Percentiles rank a stretch among this genome's conserved stretches.
These are phyloP conservation scores for Plasmodium adleri DNA, from an alignment of 169 alveolate species.

Conservation along the genomic window DNA sequence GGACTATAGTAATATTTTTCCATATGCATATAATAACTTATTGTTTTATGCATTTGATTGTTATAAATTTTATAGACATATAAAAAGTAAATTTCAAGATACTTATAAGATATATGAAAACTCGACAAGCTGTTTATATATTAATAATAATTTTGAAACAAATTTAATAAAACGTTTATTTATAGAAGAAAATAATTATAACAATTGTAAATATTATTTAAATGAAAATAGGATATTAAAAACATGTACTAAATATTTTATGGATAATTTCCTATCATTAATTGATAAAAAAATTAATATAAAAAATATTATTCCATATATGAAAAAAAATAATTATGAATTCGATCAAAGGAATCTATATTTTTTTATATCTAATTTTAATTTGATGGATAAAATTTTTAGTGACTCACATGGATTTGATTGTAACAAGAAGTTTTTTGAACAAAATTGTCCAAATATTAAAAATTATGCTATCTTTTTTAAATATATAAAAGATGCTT, in stretches of 20 bases:
- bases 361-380: conserved; percentile 40
- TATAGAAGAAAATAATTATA: conserved; percentile 39
- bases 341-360: conserved; percentile 48
- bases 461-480: conserved; percentile 61
- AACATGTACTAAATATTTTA: conserved; percentile 42
- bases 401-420: conserved; percentile 72
- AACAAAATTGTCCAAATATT: conserved; percentile 16
- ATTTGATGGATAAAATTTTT: conserved; percentile 63
- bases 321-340: conserved; percentile 54
- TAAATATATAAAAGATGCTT: conserved; percentile 44
- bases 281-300: conserved; percentile 51
- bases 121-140: conserved; percentile 56
- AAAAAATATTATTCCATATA: conserved; percentile 51
- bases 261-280: conserved; percentile 29
- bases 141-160: conserved; percentile 47
- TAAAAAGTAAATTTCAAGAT: conserved; percentile 31
- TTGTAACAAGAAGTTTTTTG: conserved; percentile 38
- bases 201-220: not conserved
- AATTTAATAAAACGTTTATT: conserved; percentile 47
- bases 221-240: conserved; percentile 60
- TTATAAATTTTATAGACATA: conserved; percentile 36
- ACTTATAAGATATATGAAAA: conserved; percentile 66
- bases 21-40: conserved; percentile 42
- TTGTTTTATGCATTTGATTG: conserved; percentile 65
- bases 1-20: conserved; percentile 39